Evolutionary conservation across 2,329 filamentous ascomycete genomes (phyloP).

Genomic region (Nectriaceae sp.): DNA sequence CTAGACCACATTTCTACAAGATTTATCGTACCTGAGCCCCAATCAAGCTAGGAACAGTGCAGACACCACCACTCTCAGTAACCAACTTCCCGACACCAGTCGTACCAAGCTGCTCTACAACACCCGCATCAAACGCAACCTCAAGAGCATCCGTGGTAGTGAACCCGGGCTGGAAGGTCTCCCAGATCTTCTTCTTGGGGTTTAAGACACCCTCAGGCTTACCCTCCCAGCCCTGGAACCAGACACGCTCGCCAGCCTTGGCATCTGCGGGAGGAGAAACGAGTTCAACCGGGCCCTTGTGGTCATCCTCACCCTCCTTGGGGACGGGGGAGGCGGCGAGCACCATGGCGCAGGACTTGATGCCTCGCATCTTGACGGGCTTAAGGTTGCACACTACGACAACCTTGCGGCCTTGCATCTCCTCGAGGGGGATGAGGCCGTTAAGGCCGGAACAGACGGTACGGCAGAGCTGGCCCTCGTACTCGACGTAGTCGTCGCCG

Average conservation of each 20-base stretch:
- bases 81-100: conserved; percentile 69
- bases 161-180: conserved; percentile 94
- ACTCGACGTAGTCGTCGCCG: conserved; percentile 81
- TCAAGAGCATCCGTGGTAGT: conserved; percentile 80
- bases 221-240: conserved; percentile 92
- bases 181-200: conserved; percentile 99
- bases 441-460: conserved; percentile 98
- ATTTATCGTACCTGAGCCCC: conserved; percentile 79
- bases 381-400: conserved; percentile 97
- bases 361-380: conserved; percentile 97
- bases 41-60: conserved; percentile 80
- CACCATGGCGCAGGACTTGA: conserved; percentile 82
- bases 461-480: conserved; percentile 87
- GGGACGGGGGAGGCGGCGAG: conserved; percentile 86
- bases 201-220: conserved; percentile 93
- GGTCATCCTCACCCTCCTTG: conserved; percentile 81
- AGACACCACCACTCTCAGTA: conserved; percentile 76
- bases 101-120: conserved; percentile 75
- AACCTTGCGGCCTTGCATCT: conserved; percentile 96
- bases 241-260: conserved; percentile 83
- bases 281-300: conserved; percentile 89
- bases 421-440: conserved; percentile 85
- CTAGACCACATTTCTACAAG: not conserved
- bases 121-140: conserved; percentile 82
- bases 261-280: conserved; percentile 79